Conservation (phyloP, 2,329 filamentous ascomycete genomes). For the Didymella pinodella region DNA sequence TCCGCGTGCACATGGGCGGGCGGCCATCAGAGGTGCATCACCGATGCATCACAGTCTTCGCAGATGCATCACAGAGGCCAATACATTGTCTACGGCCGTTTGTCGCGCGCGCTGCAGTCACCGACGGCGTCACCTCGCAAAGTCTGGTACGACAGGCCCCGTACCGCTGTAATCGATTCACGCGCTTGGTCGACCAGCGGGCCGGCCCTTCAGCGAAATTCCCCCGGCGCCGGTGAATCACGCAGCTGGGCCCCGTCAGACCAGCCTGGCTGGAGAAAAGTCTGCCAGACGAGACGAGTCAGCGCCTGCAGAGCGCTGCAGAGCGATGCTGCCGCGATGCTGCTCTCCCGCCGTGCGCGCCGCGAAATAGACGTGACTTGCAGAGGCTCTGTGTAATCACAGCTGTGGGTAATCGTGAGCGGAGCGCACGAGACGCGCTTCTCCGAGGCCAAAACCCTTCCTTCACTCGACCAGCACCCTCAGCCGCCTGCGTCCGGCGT, state of each 20-base stretch:
- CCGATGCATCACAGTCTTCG: too few species aligned
- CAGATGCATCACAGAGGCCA: too few species aligned
- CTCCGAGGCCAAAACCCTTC: conserved; percentile 18
- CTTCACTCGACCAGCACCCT: conserved; percentile 25
- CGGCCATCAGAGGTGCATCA: too few species aligned
- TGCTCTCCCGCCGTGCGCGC: conserved; percentile 20
- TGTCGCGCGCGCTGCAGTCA: conserved; percentile 13
- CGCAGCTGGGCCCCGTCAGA: neutral
- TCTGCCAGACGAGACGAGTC: conserved; percentile 22
- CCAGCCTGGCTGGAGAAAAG: conserved; percentile 24
- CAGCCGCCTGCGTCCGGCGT: conserved; percentile 32
- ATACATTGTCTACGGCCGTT: neutral
- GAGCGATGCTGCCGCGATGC: conserved; percentile 3
- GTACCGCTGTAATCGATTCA: conserved; percentile 36
- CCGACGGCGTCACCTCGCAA: neutral
- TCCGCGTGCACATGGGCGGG: neutral
- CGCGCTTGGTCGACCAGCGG: conserved; percentile 37
- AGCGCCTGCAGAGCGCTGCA: neutral
- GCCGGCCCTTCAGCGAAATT: conserved; percentile 43
- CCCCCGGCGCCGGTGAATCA: conserved; percentile 1
- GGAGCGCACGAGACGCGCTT: conserved; percentile 27
- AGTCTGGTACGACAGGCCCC: conserved; percentile 39
- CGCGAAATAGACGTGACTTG: conserved; percentile 13
- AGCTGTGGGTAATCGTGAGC: conserved; percentile 4
- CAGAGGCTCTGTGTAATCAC: conserved; percentile 17